Percentiles rank a stretch among this genome's conserved stretches.
These are phyloP conservation scores for Aspergillus pseudoviridinutans DNA, from an alignment of 2,329 filamentous ascomycete species.

Conservation along the genomic window DNA sequence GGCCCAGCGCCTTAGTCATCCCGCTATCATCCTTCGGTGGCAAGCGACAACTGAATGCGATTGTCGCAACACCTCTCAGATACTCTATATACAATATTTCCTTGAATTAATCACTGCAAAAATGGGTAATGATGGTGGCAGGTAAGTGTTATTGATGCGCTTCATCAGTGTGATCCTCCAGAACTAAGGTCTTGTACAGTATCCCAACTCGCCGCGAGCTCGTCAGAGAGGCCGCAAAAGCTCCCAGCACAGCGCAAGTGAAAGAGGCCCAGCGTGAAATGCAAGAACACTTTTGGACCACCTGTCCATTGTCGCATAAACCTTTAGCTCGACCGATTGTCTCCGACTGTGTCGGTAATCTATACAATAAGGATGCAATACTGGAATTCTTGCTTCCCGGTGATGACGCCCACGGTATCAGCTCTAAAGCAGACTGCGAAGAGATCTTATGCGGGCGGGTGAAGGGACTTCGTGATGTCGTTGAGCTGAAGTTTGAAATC, in stretches of 20 bases:
- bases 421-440: constrained; percentile 57
- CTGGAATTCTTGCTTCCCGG: constrained; percentile 62
- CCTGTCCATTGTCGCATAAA: constrained; percentile 79
- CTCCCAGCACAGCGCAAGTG: constrained; percentile 75
- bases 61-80: not conserved
- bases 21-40: constrained; percentile 19
- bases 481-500: constrained; percentile 74
- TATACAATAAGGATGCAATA: constrained; percentile 94
- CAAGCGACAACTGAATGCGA: constrained; percentile 9
- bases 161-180: not conserved
- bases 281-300: constrained; percentile 79
- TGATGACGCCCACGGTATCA: constrained; percentile 51
- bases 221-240: constrained; percentile 85
- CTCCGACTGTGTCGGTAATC: constrained; percentile 74
- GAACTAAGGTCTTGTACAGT: constrained; percentile 37
- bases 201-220: constrained; percentile 95
- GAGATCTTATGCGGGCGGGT: constrained; percentile 60
- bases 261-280: constrained; percentile 86
- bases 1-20: constrained; percentile 26
- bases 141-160: constrained; percentile 32
- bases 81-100: not conserved
- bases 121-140: constrained; percentile 98
- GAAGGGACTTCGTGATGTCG: constrained; percentile 77
- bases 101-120: constrained; percentile 12
- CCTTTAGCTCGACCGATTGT: constrained; percentile 71